These are phyloP conservation scores for Kwoniella sp. DNA, from an alignment of 768 basidiomycete species.

Conservation along the genomic window DNA sequence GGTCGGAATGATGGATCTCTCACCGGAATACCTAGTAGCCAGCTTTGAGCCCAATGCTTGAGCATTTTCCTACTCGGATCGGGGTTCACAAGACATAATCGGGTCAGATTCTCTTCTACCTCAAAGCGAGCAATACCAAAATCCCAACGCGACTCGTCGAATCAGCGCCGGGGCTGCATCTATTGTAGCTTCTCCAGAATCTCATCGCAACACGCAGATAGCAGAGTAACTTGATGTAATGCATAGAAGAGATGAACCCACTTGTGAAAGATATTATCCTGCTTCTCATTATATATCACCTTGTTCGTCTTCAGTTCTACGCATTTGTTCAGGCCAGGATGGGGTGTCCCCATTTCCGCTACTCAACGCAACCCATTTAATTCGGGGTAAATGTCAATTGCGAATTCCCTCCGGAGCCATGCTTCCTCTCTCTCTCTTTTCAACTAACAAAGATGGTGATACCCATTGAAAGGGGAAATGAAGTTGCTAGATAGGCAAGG, in stretches of 20 bases:
- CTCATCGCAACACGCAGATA: too few relatives aligned
- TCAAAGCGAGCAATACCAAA: too few relatives aligned
- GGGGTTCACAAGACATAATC: too few relatives aligned
- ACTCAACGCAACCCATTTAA: neutral
- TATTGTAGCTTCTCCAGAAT: too few relatives aligned
- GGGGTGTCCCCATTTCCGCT: slow-evolving; percentile 34
- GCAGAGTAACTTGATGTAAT: neutral
- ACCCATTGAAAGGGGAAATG: too few relatives aligned
- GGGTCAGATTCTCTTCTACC: too few relatives aligned
- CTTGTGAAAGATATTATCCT: slow-evolving; percentile 53
- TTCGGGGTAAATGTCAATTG: neutral
- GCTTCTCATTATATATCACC: slow-evolving; percentile 46
- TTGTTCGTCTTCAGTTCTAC: slow-evolving; percentile 57
- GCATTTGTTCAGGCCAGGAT: slow-evolving; percentile 43
- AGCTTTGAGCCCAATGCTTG: slow-evolving; percentile 57
- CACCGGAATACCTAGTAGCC: slow-evolving; percentile 54
- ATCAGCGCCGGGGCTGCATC: too few relatives aligned
- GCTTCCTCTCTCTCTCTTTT: too few relatives aligned
- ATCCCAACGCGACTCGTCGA: too few relatives aligned
- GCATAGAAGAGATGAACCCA: slow-evolving; percentile 13
- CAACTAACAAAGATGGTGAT: too few relatives aligned
- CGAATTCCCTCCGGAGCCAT: too few relatives aligned
- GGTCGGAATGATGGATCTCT: too few relatives aligned
- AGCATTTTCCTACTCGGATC: slow-evolving; percentile 55
- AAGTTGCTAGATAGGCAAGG: neutral